These are phyloP conservation scores for Pichia thaimueangensis DNA, from an alignment of 805 yeast genomes.

Conservation along the genomic window DNA sequence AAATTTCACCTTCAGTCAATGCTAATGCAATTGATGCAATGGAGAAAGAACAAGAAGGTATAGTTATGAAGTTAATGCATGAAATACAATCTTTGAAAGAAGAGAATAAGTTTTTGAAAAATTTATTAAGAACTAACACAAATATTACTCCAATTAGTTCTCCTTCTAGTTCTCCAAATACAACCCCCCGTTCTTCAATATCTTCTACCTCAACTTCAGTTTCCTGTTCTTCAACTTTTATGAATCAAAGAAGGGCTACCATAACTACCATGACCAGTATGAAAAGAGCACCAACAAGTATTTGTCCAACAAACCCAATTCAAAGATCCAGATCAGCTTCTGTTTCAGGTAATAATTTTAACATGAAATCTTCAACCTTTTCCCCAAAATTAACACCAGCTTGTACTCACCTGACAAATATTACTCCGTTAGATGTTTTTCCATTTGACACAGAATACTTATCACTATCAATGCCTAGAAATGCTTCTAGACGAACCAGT, in stretches of 20 bases:
- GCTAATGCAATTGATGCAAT: slow-evolving; percentile 46
- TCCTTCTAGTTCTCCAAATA: slow-evolving; percentile 16
- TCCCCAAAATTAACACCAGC: not conserved
- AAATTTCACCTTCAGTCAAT: not conserved
- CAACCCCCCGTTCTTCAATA: slow-evolving; percentile 14
- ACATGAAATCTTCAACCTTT: not conserved
- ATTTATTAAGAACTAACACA: slow-evolving; percentile 17
- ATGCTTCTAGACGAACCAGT: too few relatives aligned
- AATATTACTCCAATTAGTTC: slow-evolving; percentile 5
- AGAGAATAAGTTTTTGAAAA: slow-evolving; percentile 41
- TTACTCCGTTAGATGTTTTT: not conserved
- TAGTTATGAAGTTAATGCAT: slow-evolving; percentile 58
- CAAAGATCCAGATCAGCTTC: slow-evolving; percentile 1
- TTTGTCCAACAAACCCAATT: not conserved
- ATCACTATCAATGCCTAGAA: not conserved
- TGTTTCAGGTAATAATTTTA: not conserved
- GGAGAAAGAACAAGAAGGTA: slow-evolving; percentile 74
- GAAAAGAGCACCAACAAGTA: slow-evolving; percentile 15
- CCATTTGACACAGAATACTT: slow-evolving; percentile 1
- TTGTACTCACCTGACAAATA: too few relatives aligned
- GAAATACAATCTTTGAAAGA: slow-evolving; percentile 51
- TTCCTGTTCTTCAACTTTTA: not conserved
- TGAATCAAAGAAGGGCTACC: slow-evolving; percentile 23
- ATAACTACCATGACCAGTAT: slow-evolving; percentile 20
- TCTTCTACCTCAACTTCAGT: slow-evolving; percentile 9